Evolutionary conservation across 2,329 filamentous ascomycete genomes (phyloP).

Genomic region (Cordyceps cicadae): DNA sequence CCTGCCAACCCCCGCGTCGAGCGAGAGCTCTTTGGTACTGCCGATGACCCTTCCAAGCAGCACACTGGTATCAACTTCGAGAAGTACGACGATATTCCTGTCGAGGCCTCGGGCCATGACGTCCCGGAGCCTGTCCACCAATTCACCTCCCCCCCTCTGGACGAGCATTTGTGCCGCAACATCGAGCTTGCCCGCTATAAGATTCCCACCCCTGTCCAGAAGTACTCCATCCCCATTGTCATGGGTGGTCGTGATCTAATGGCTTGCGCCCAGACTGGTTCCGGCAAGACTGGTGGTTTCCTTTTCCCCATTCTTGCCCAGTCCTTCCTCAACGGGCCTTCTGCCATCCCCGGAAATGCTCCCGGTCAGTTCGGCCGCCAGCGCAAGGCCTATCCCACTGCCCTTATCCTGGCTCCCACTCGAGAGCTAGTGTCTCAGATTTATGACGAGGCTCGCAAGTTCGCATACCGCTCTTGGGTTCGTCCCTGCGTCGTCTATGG

Average conservation of each 20-base stretch:
- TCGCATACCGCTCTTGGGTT: constrained; percentile 97
- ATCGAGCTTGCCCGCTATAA: constrained; percentile 93
- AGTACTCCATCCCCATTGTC: constrained; percentile 98
- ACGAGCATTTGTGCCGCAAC: constrained; percentile 87
- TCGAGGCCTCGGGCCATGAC: constrained; percentile 89
- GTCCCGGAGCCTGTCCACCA: constrained; percentile 84
- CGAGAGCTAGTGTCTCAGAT: constrained; percentile 99
- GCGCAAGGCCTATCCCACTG: constrained; percentile 96
- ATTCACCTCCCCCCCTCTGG: constrained; percentile 91
- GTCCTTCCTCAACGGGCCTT: constrained; percentile 84
- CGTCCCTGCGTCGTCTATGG: constrained; percentile 97
- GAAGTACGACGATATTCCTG: constrained; percentile 99
- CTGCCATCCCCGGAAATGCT: constrained; percentile 53
- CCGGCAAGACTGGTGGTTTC: constrained; percentile 99
- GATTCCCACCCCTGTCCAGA: constrained; percentile 93
- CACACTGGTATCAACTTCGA: constrained; percentile 99
- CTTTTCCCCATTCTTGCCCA: constrained; percentile 98
- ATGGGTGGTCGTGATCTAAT: constrained; percentile 97
- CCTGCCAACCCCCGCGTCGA: constrained; percentile 82
- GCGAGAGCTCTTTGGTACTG: constrained; percentile 87
- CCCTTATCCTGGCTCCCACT: constrained; percentile 89
- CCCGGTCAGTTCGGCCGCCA: constrained; percentile 76
- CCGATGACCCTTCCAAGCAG: constrained; percentile 90
- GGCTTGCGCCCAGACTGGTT: constrained; percentile 99
- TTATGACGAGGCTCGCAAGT: constrained; percentile 95